Base-by-base conservation (phyloP, 2,329 filamentous ascomycete genomes). In the Alternaria burnsii region DNA sequence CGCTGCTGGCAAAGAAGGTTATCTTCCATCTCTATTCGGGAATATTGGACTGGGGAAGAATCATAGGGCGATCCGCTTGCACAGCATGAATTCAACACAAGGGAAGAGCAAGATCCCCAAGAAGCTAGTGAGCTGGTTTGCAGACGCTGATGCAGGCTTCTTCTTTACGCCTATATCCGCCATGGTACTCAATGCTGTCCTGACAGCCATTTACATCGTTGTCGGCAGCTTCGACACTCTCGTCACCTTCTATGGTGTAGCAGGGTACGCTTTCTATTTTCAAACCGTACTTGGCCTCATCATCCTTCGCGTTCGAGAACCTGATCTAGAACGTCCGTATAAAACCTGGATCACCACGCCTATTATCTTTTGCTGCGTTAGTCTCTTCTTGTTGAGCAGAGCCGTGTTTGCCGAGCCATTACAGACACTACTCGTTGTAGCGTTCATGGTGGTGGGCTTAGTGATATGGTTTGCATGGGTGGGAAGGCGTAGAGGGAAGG, bases 351-450 rank as follows among this genome's bases (percentile, higher is more conserved):
- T 99, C 73, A 91, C 90, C 1, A 99, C 95, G 3, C 95, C 95
- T 11, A 94, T 99, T 67, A 94, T 97, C 58, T 99, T 99, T 78
- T 99, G 95, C 85, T 99, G 95, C 75, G 95, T 99, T 40, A 97
- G 92, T 76, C 79, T 99, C 66, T 99, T 99, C 76, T 79, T 99
- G 66, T 86, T 99, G 42, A 94, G 89, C 73, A 85, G 95, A 52
- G 93, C 94, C 4, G 89, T 98, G 14, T 95, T 99, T 75, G 91
- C 93, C 14, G 90, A 97, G 79, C 95, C 95, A 5, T 71, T 97
- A 52, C 94, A 99, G 83, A 97, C 94, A 0, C 76, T 97, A 24
- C 87, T 94, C 22, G 95, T 99, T 8, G 83, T 97, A 6, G 89
- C 83, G 0, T 99, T 98, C 72, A 91, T 97, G 61, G 83, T 90